Conservation (phyloP, 2,329 filamentous ascomycete genomes). For the Beauveria australis region DNA sequence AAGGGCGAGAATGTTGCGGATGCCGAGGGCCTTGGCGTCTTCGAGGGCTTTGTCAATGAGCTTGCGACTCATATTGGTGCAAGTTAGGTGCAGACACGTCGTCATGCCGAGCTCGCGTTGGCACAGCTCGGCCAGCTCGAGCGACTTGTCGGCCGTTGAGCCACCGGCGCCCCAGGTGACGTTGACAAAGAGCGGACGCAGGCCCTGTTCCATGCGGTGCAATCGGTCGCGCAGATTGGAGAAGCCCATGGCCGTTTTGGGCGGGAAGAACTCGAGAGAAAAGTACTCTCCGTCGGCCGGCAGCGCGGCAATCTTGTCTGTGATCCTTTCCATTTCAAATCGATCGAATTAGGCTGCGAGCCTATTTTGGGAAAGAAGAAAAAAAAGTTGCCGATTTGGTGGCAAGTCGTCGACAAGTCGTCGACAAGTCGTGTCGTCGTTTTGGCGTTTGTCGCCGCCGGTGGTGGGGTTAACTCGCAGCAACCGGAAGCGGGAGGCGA, state of each 20-base stretch:
- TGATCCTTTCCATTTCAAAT: slow-evolving; percentile 69
- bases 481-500: not conserved
- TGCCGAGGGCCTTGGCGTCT: slow-evolving; percentile 81
- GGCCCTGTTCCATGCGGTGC: slow-evolving; percentile 85
- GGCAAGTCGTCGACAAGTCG: not conserved
- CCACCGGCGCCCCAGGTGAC: slow-evolving; percentile 98
- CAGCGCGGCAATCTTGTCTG: slow-evolving; percentile 87
- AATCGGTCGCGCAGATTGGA: slow-evolving; percentile 88
- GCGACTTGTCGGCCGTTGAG: slow-evolving; percentile 80
- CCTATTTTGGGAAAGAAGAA: not conserved
- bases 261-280: slow-evolving; percentile 98
- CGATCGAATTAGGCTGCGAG: not conserved
- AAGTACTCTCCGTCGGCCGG: slow-evolving; percentile 78
- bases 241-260: slow-evolving; percentile 93
- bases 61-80: slow-evolving; percentile 89
- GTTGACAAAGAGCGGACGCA: slow-evolving; percentile 89
- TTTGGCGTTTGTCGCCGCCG: not conserved
- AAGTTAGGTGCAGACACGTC: slow-evolving; percentile 92
- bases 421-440: slow-evolving; percentile 1
- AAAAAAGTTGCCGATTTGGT: not conserved
- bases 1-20: slow-evolving; percentile 88
- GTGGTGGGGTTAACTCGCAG: slow-evolving; percentile 6
- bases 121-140: slow-evolving; percentile 91
- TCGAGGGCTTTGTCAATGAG: slow-evolving; percentile 84
- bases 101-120: slow-evolving; percentile 87